These are phyloP conservation scores for Hemileccinum impolitum DNA, from an alignment of 768 basidiomycete genomes.

Conservation along the genomic window DNA sequence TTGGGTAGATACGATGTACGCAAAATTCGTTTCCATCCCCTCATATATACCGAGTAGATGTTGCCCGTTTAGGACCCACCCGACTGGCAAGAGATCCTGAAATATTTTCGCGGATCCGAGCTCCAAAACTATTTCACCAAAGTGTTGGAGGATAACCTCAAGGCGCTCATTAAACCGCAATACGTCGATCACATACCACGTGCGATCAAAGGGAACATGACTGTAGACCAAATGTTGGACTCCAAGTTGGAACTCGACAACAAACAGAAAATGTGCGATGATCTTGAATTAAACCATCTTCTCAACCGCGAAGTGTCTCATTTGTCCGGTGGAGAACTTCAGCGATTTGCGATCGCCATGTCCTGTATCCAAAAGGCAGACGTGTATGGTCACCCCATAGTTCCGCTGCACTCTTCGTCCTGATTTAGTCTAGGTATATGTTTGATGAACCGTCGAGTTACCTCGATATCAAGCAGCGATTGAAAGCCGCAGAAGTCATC, in stretches of 20 bases:
- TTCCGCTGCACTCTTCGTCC: not conserved
- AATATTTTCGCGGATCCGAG: constrained; percentile 98
- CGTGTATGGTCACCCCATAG: constrained; percentile 57
- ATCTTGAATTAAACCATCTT: constrained; percentile 85
- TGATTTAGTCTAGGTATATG: constrained; percentile 70
- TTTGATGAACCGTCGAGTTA: constrained; percentile 99
- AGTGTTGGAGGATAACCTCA: constrained; percentile 96
- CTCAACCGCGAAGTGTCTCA: constrained; percentile 81
- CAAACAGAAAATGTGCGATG: constrained; percentile 79
- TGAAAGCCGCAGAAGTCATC: constrained; percentile 94
- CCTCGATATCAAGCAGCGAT: constrained; percentile 92
- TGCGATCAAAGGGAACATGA: constrained; percentile 87
- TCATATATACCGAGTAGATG: not conserved
- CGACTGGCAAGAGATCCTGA: constrained; percentile 98
- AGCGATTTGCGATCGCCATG: constrained; percentile 98
- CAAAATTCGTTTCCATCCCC: constrained; percentile 5
- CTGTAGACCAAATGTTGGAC: constrained; percentile 89
- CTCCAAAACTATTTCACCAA: constrained; percentile 99
- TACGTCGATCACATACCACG: constrained; percentile 99
- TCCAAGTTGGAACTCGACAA: constrained; percentile 87
- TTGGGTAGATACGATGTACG: constrained; percentile 92
- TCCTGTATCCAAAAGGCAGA: constrained; percentile 93
- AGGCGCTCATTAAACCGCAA: constrained; percentile 98
- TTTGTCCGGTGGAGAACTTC: constrained; percentile 94
- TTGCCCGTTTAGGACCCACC: constrained; percentile 73